Evolutionary conservation across 2,329 filamentous ascomycete species (phyloP).

Genomic region (Cucurbitaria berberidis): DNA sequence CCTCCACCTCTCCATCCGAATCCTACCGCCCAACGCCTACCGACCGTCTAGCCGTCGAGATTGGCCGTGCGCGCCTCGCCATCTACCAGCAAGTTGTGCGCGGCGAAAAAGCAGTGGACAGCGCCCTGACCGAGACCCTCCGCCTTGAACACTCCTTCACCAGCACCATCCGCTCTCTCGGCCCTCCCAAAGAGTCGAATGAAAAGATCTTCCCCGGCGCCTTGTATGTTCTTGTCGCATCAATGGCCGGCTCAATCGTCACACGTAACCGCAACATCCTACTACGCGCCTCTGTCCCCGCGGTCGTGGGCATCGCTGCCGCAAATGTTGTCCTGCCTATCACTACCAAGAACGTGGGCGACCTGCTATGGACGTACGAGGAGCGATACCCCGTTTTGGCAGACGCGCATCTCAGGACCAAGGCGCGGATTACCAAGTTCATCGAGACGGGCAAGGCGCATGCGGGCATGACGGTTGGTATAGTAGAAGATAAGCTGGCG

Average conservation of each 20-base stretch:
- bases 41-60: conserved; percentile 83
- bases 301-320: conserved; percentile 80
- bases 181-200: conserved; percentile 81
- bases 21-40: conserved; percentile 73
- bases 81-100: conserved; percentile 76
- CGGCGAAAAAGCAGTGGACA: conserved; percentile 84
- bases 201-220: conserved; percentile 89
- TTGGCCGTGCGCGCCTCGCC: conserved; percentile 79
- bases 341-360: conserved; percentile 86
- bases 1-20: conserved; percentile 24
- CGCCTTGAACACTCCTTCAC: conserved; percentile 89
- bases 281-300: conserved; percentile 75
- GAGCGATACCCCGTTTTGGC: conserved; percentile 82
- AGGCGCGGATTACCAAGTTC: conserved; percentile 71
- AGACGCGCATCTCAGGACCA: conserved; percentile 76
- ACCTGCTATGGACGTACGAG: conserved; percentile 92
- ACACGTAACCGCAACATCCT: conserved; percentile 86
- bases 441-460: conserved; percentile 78
- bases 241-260: conserved; percentile 94
- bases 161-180: conserved; percentile 84
- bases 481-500: conserved; percentile 81
- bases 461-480: conserved; percentile 70
- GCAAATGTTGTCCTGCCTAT: conserved; percentile 85
- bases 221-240: conserved; percentile 90
- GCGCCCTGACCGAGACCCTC: conserved; percentile 79